Base-by-base conservation (phyloP, 2,329 filamentous ascomycete genomes). In the Ampelomyces quisqualis region DNA sequence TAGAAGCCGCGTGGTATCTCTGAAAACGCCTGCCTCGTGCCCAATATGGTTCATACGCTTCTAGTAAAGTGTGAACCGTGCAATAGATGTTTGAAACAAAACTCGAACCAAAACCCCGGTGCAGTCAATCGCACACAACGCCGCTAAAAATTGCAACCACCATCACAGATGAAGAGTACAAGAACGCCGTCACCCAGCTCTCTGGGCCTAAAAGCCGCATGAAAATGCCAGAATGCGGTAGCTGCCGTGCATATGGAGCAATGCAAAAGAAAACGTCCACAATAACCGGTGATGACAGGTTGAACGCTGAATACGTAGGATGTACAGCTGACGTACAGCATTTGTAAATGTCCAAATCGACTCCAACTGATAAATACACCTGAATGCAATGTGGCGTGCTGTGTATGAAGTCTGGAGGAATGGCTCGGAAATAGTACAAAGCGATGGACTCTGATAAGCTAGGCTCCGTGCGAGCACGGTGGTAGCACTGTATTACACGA, bases 171-270 rank as follows among this genome's bases (percentile, higher is more conserved):
- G 40, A 49, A 43, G 24, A 38, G 32, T 49, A 41, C 44, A 52
- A 52, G 19, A 67, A 66, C 57, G 62, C 62, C 62, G 19, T 48
- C 35, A 51, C 48, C 54, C 49, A 54, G 43, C 48, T 40, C 24
- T 38, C 31, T 33, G 43, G 48, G 55, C 58, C 57, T 61, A 36
- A 49, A 45, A 64, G 57, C 58, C 57, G 40, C 45, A 42, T 41
- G 35, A 36, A 37, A 45, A 43, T 60, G 62, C 58, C 58, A 62
- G 55, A 58, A 64, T 65, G 60, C 60, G 62, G 60, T 51, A 40
- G 29, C 43, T 55, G 52, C 53, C 62, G 54, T 62, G 58, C 52
- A 57, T 53, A 45, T 51, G 52, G 57, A 56, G 45, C 48, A n/a
- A 46, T 47, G 38, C 30, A 13, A 40, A 43, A 34, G 47, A 37